phyloP scores from a whole-genome alignment of 345 rosid species.

The Balakata baccata region DNA sequence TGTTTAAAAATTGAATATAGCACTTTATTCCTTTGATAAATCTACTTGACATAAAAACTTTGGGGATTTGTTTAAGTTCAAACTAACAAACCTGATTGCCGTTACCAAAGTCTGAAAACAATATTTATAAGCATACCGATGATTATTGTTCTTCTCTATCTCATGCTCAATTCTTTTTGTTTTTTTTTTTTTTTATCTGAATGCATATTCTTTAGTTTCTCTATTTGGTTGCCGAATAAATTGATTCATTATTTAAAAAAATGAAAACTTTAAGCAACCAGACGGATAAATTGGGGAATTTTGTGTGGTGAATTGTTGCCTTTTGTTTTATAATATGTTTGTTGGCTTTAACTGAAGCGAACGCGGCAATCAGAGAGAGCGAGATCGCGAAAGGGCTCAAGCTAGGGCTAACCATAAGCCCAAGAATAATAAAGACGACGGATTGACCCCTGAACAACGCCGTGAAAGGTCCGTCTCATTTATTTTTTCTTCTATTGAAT shows the following conservation, averaged over 20 bases:
- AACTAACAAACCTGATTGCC: too few relatives aligned
- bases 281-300: not conserved
- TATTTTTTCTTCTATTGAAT: not conserved
- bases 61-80: too few relatives aligned
- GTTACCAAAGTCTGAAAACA: too few relatives aligned
- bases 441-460: constrained; percentile 61
- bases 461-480: constrained; percentile 38
- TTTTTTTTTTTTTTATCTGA: not conserved
- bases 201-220: not conserved
- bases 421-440: constrained; percentile 37
- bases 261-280: not conserved
- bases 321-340: constrained; percentile 8
- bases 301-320: not conserved
- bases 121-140: too few relatives aligned
- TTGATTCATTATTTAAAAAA: not conserved
- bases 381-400: constrained; percentile 52
- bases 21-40: too few relatives aligned
- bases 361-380: constrained; percentile 61
- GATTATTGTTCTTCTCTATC: constrained; percentile 1
- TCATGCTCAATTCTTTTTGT: not conserved
- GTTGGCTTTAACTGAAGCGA: constrained; percentile 28
- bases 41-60: too few relatives aligned
- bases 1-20: too few relatives aligned
- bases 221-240: not conserved
- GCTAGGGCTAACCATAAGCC: constrained; percentile 31